Evolutionary conservation across 768 basidiomycete genomes (phyloP).

Genomic region (Lentinula guzmanii): DNA sequence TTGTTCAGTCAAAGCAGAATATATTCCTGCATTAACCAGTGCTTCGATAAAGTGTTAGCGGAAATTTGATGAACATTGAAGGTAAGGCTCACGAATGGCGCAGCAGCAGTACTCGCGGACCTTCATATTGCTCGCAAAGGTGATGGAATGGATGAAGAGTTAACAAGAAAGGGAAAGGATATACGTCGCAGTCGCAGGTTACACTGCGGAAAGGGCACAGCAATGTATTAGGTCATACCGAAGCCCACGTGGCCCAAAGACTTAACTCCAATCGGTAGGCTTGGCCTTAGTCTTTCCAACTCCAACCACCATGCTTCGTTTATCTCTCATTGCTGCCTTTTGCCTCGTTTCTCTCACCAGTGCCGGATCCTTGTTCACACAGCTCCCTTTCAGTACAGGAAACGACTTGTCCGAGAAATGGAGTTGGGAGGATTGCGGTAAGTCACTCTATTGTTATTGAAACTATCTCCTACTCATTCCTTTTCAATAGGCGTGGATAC

Average conservation of each 20-base stretch:
- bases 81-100: slow-evolving; percentile 51
- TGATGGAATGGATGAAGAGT: not conserved
- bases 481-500: slow-evolving; percentile 31
- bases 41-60: slow-evolving; percentile 19
- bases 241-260: not conserved
- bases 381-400: slow-evolving; percentile 19
- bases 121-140: slow-evolving; percentile 41
- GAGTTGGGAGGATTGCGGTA: slow-evolving; percentile 74
- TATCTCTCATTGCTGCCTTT: slow-evolving; percentile 16
- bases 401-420: slow-evolving; percentile 42
- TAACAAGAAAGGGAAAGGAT: slow-evolving; percentile 10
- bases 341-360: slow-evolving; percentile 9
- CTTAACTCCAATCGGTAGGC: slow-evolving; percentile 11
- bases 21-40: slow-evolving; percentile 85
- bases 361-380: slow-evolving; percentile 14
- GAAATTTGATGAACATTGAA: not conserved
- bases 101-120: slow-evolving; percentile 88
- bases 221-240: not conserved
- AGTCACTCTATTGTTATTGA: slow-evolving; percentile 18
- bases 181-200: not conserved
- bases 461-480: slow-evolving; percentile 6
- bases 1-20: slow-evolving; percentile 74
- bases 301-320: slow-evolving; percentile 17
- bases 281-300: slow-evolving; percentile 7
- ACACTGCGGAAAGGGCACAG: slow-evolving; percentile 3